phyloP scores from a whole-genome alignment of 768 basidiomycete genomes.

The Pluteus cervinus region DNA sequence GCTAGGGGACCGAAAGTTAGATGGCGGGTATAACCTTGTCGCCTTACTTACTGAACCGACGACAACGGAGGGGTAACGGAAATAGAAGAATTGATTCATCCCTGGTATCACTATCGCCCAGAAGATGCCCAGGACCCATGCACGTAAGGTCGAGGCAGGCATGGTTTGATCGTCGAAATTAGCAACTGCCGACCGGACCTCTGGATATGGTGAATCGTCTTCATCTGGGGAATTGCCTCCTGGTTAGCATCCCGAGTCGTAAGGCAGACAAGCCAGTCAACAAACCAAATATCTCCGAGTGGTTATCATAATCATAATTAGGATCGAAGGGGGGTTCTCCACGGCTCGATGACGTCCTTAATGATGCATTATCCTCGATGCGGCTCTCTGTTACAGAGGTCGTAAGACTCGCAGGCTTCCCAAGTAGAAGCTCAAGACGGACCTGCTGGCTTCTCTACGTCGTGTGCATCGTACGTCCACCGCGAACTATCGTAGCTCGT shows the following conservation, averaged over 20 bases:
- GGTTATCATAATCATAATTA: conserved; percentile 27
- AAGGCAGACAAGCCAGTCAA: background rate
- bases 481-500: too few species aligned
- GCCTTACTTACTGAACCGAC: conserved; percentile 39
- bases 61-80: conserved; percentile 61
- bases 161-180: conserved; percentile 67
- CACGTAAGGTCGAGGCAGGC: conserved; percentile 52
- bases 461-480: too few species aligned
- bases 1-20: conserved; percentile 22
- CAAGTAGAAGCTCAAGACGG: too few species aligned
- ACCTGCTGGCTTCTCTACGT: too few species aligned
- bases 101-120: conserved; percentile 62
- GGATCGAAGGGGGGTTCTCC: conserved; percentile 32
- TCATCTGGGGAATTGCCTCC: conserved; percentile 14
- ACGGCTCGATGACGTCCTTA: too few species aligned
- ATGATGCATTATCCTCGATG: too few species aligned
- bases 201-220: conserved; percentile 83
- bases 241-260: background rate
- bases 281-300: conserved; percentile 21
- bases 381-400: too few species aligned
- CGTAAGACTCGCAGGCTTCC: too few species aligned
- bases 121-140: conserved; percentile 50
- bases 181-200: conserved; percentile 72
- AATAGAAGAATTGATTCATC: conserved; percentile 75
- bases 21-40: background rate